Base-by-base conservation (phyloP, 1,284 basidiomycete genomes). In the Pulveroboletus sp. region DNA sequence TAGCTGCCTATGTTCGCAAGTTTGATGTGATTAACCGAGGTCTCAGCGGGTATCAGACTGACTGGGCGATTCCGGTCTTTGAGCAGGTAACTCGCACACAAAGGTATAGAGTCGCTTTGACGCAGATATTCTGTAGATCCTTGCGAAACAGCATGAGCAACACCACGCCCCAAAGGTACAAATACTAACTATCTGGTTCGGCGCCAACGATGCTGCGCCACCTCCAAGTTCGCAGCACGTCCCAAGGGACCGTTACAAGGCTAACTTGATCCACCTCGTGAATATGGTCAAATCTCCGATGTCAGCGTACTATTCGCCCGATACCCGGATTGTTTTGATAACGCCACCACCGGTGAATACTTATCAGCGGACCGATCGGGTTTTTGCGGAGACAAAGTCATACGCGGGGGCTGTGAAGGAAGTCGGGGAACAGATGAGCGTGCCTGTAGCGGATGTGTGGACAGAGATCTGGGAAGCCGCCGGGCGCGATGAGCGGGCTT, bases 11-110 rank as follows among this genome's bases (percentile, higher is more conserved):
- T 72, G 81, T 81, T 36, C 80, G 93, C 55, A 90, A 87, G 68
- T 74, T 93, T 29, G 93, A 96, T 66, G 84, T 96, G 15, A 64
- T 95, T 50, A 94, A 94, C 70, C 84, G 93, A 40, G 93, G 93
- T 8, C 73, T 84, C 12, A 79, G 82, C 57, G 92, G 93, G 3
- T 96, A 94, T 72, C 94, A 91, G 67, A 88, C 90, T 1, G 85
- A 88, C 40, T 94, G 92, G 92, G 87, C 81, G 4, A 75, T 93
- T 25, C 88, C 89, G 1, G 81, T 92, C 31, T 83, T 94, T 59
- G 81, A 91, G 66, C 85, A 89, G 79, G 89, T 90, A 52, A 63
- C 77, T 54, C 38, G 24, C 25, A 35, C 24, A 33, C 18, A 9
- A 17, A 18, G 12, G 4, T 11, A 14, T 28, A 26, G 9, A 22